Percentiles rank a stretch among this genome's conserved stretches.
These are phyloP conservation scores for Atkinsonella hypoxylon DNA, from an alignment of 2,329 filamentous ascomycete genomes.

Conservation along the genomic window DNA sequence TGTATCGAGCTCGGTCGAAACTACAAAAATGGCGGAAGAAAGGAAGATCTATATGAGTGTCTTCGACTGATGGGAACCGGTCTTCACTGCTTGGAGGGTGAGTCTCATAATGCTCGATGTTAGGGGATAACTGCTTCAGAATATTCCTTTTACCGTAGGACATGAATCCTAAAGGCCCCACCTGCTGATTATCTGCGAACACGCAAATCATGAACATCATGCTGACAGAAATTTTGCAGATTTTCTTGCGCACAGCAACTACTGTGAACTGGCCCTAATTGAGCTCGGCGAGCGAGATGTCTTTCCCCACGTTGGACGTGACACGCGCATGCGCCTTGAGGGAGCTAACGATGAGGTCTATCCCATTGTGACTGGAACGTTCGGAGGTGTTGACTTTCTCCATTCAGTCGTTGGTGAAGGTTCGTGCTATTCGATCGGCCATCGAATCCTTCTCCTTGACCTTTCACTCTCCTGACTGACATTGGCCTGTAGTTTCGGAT, in stretches of 20 bases:
- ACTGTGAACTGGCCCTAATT: conserved; percentile 75
- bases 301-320: conserved; percentile 76
- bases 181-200: no score
- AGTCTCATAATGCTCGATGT: conserved; percentile 5
- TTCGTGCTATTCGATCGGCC: conserved; percentile 15
- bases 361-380: conserved; percentile 80
- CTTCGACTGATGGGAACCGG: conserved; percentile 78
- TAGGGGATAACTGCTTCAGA: not conserved
- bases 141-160: no score
- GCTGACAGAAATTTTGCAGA: conserved; percentile 34
- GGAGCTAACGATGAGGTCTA: conserved; percentile 59
- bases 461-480: not conserved
- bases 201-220: no score
- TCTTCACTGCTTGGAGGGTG: conserved; percentile 75
- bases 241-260: conserved; percentile 90
- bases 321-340: conserved; percentile 57
- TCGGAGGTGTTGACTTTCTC: conserved; percentile 88
- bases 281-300: conserved; percentile 71
- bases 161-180: no score
- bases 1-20: conserved; percentile 71
- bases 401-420: conserved; percentile 69
- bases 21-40: conserved; percentile 46
- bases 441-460: not conserved
- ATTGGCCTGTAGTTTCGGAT: conserved; percentile 51
- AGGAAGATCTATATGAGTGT: conserved; percentile 74